Evolutionary conservation across 2,329 filamentous ascomycete genomes (phyloP).

Genomic region (Neoscytalidium dimidiatum): DNA sequence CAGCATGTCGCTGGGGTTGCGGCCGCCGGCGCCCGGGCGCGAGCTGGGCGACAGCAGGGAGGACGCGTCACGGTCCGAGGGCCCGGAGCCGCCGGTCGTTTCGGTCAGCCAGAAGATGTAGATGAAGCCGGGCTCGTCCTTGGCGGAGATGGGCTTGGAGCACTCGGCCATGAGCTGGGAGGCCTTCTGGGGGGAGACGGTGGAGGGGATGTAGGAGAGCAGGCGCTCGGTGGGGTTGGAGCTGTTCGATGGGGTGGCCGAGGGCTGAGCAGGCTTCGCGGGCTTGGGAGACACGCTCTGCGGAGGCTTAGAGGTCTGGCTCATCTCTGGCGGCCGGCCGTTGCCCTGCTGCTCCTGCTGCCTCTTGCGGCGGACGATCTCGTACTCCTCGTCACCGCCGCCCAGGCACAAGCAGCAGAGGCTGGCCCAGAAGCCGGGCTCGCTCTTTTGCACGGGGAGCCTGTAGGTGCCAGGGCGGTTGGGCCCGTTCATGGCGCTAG

Average conservation of each 20-base stretch:
- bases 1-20: conserved; percentile 32
- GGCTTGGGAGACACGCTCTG: conserved; percentile 29
- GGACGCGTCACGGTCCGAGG: conserved; percentile 4
- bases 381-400: conserved; percentile 43
- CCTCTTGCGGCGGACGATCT: conserved; percentile 44
- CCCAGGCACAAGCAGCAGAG: conserved; percentile 42
- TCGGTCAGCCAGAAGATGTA: conserved; percentile 98
- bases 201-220: conserved; percentile 69
- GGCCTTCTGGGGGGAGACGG: conserved; percentile 66
- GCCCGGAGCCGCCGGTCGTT: conserved; percentile 45
- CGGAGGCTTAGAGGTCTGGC: conserved; percentile 23
- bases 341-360: conserved; percentile 24
- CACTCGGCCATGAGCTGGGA: conserved; percentile 76
- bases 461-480: conserved; percentile 6
- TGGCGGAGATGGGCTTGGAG: conserved; percentile 69
- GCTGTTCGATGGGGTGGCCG: not conserved
- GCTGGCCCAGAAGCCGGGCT: conserved; percentile 42
- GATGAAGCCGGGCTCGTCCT: conserved; percentile 83
- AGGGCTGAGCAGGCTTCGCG: conserved; percentile 21
- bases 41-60: not conserved
- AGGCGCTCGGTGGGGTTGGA: conserved; percentile 42
- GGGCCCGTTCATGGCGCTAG: conserved; percentile 32
- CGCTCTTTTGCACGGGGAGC: conserved; percentile 23
- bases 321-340: conserved; percentile 20
- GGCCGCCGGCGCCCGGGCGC: conserved; percentile 22